These are phyloP conservation scores for Periconia digitata DNA, from an alignment of 2,329 filamentous ascomycete genomes.

Conservation along the genomic window DNA sequence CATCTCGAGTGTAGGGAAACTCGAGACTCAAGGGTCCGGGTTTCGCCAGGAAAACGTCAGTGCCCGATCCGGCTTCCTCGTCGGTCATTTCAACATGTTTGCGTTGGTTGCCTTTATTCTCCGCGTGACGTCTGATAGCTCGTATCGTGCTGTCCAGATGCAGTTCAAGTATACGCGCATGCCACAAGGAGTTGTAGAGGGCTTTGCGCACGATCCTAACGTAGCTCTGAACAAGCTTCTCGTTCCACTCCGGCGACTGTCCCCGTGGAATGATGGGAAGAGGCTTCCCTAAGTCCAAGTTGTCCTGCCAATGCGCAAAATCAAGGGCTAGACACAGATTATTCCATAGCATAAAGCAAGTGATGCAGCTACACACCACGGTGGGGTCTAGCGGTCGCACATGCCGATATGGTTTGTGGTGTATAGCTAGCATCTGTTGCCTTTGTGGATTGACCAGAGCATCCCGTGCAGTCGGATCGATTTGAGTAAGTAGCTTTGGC, in stretches of 20 bases:
- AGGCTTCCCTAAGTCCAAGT: slow-evolving; percentile 55
- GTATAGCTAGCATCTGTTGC: slow-evolving; percentile 48
- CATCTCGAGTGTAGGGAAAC: slow-evolving; percentile 58
- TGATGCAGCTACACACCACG: slow-evolving; percentile 59
- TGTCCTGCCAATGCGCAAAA: slow-evolving; percentile 58
- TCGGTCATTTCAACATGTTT: slow-evolving; percentile 50
- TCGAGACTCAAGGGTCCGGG: slow-evolving; percentile 56
- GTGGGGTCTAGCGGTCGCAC: slow-evolving; percentile 50
- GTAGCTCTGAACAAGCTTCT: slow-evolving; percentile 46
- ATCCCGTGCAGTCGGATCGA: slow-evolving; percentile 41
- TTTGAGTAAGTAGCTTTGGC: slow-evolving; percentile 49
- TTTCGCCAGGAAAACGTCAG: slow-evolving; percentile 55
- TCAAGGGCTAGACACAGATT: slow-evolving; percentile 58
- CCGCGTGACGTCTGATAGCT: slow-evolving; percentile 51
- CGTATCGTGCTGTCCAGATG: slow-evolving; percentile 52
- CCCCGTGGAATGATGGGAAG: slow-evolving; percentile 57
- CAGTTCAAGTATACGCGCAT: slow-evolving; percentile 53
- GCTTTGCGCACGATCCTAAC: slow-evolving; percentile 51
- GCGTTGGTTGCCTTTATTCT: slow-evolving; percentile 53
- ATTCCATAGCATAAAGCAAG: slow-evolving; percentile 60
- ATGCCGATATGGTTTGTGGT: slow-evolving; percentile 57
- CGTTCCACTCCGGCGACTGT: slow-evolving; percentile 54
- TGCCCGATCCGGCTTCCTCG: slow-evolving; percentile 49
- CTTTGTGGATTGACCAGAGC: slow-evolving; percentile 47
- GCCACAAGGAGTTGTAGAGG: slow-evolving; percentile 51